Conservation (phyloP, 2,329 filamentous ascomycete genomes). For the Talaromyces piceae region DNA sequence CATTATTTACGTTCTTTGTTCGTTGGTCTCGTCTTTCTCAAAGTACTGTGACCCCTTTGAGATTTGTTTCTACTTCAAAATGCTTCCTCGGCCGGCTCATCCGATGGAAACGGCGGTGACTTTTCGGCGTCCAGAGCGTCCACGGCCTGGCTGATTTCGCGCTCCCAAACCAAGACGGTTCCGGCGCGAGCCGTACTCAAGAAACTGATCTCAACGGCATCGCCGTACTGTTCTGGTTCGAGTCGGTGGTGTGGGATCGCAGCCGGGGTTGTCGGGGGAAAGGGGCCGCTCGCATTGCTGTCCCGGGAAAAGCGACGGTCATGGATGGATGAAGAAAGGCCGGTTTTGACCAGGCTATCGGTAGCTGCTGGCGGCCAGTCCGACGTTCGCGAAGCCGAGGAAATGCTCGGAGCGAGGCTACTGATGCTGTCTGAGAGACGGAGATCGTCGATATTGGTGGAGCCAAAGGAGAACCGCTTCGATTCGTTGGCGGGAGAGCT, state of each 20-base stretch:
- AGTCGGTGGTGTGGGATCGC: conserved; percentile 21
- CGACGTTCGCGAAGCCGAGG: conserved; percentile 4
- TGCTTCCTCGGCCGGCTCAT: not conserved
- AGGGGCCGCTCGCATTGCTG: not conserved
- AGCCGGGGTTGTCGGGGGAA: conserved; percentile 2
- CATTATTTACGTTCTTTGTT: not conserved
- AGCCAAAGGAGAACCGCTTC: conserved; percentile 13
- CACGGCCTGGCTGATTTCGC: conserved; percentile 67
- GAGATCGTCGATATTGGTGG: conserved; percentile 13
- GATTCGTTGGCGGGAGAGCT: conserved; percentile 13
- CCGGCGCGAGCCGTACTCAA: conserved; percentile 82
- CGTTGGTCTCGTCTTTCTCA: conserved; percentile 1
- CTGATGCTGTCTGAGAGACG: conserved; percentile 12
- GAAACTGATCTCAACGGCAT: conserved; percentile 72
- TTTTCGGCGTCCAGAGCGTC: conserved; percentile 52
- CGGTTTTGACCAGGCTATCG: not conserved
- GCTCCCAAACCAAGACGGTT: conserved; percentile 74
- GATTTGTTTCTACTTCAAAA: not conserved
- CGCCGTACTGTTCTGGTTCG: conserved; percentile 23
- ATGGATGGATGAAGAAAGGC: not conserved
- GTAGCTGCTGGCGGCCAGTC: conserved; percentile 4
- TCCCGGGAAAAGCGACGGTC: conserved; percentile 2
- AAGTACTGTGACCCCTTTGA: conserved; percentile 4
- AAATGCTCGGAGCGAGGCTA: conserved; percentile 9
- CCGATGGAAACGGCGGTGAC: not conserved